Conservation (phyloP, 2,329 filamentous ascomycete genomes). For the Penicillium hesseltinei region DNA sequence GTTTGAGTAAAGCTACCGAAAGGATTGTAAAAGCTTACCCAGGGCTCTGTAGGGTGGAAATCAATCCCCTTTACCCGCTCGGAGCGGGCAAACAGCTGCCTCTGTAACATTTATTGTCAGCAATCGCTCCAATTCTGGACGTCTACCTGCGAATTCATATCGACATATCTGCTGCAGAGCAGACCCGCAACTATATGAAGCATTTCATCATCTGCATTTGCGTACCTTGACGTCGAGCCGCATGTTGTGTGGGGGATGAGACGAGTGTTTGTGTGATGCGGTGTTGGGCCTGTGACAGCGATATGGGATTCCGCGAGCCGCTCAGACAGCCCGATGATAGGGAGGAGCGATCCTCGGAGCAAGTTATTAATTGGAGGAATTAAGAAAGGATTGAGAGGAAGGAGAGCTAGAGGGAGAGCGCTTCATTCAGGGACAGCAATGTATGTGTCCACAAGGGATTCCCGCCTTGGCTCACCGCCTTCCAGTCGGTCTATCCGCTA, state of each 20-base stretch:
- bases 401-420: conserved; percentile 19
- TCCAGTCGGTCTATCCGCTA: conserved; percentile 11
- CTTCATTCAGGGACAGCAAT: conserved; percentile 27
- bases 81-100: conserved; percentile 81
- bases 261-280: conserved; percentile 37
- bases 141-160: neutral
- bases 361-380: conserved; percentile 13
- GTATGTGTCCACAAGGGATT: conserved; percentile 32
- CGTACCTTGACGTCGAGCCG: conserved; percentile 61
- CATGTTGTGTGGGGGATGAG: conserved; percentile 47
- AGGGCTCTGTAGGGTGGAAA: conserved; percentile 95
- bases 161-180: neutral
- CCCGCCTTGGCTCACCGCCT: conserved; percentile 27
- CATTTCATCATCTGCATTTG: conserved; percentile 8
- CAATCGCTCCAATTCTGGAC: conserved; percentile 13
- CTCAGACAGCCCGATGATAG: conserved; percentile 33
- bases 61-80: conserved; percentile 97
- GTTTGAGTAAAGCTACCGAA: conserved; percentile 11
- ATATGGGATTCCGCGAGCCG: conserved; percentile 33
- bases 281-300: conserved; percentile 32
- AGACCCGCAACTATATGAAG: neutral
- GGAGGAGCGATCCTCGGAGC: conserved; percentile 16
- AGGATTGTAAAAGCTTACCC: conserved; percentile 56
- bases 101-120: conserved; percentile 53
- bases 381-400: conserved; percentile 18